A percentile compares a stretch with the other conserved stretches of the same genome.
These are phyloP conservation scores for Trichosporon faecale DNA, from an alignment of 1,284 basidiomycete genomes.

Conservation along the genomic window DNA sequence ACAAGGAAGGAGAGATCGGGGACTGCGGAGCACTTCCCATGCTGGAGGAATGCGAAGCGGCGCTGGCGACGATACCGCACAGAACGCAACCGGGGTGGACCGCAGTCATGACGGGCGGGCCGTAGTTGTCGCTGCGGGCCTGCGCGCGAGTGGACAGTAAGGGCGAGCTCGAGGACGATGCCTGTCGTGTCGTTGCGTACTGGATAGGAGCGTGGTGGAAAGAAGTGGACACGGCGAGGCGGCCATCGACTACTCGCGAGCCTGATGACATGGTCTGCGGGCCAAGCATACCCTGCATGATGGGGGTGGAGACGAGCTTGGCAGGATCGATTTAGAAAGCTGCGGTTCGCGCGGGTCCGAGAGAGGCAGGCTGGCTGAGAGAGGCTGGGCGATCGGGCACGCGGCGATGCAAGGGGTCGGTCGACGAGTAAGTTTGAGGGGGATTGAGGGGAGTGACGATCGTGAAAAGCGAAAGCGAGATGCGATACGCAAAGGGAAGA, in stretches of 20 bases:
- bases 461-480: background rate
- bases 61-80: slow-evolving; percentile 34
- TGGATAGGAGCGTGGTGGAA: background rate
- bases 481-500: slow-evolving; percentile 3
- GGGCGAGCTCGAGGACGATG: background rate
- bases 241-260: background rate
- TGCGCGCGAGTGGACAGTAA: background rate
- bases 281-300: background rate
- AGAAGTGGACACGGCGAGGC: background rate
- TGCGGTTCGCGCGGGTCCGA: background rate
- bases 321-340: slow-evolving; percentile 9
- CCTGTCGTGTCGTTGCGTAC: slow-evolving; percentile 4
- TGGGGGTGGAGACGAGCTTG: background rate
- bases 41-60: slow-evolving; percentile 14
- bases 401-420: background rate
- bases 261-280: background rate
- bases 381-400: background rate
- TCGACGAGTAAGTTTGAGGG: background rate
- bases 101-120: background rate
- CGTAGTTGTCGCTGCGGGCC: background rate
- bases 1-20: background rate
- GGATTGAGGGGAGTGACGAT: background rate
- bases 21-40: slow-evolving; percentile 15
- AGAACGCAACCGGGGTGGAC: slow-evolving; percentile 36
- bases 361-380: background rate